A percentile compares a stretch with the other conserved stretches of the same genome.
phyloP scores from a whole-genome alignment of 106 monocot species.

The Allium sativum region DNA sequence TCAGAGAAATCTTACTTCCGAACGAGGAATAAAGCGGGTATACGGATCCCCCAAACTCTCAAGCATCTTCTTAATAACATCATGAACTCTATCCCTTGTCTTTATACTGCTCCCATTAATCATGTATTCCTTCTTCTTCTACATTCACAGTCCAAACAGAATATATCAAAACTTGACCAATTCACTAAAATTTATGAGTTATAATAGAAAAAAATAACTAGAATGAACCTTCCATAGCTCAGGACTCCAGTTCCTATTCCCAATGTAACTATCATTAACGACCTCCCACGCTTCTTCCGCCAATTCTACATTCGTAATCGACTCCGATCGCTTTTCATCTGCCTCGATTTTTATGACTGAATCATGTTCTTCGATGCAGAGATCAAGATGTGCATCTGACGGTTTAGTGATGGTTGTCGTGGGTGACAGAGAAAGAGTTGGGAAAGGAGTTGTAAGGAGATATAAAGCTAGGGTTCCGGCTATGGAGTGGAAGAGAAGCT shows the following conservation, averaged over 20 bases:
- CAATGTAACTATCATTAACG: constrained; percentile 75
- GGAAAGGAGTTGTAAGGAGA: constrained; percentile 11
- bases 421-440: constrained; percentile 9
- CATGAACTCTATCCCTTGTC: constrained; percentile 70
- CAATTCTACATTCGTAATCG: constrained; percentile 59
- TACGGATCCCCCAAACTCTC: constrained; percentile 77
- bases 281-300: constrained; percentile 99
- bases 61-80: constrained; percentile 71
- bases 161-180: too few relatives aligned
- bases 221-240: constrained; percentile 65
- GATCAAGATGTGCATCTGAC: constrained; percentile 3
- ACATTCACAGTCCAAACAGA: neutral
- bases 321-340: constrained; percentile 14
- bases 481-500: constrained; percentile 8
- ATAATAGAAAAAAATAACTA: neutral
- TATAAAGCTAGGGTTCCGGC: constrained; percentile 26
- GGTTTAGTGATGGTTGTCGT: neutral
- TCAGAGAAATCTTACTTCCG: constrained; percentile 47
- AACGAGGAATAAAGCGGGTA: constrained; percentile 77
- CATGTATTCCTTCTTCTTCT: constrained; percentile 64
- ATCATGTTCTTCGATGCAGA: constrained; percentile 19
- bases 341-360: neutral
- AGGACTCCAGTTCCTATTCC: constrained; percentile 53
- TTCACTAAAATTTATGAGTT: too few relatives aligned
- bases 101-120: constrained; percentile 35